Base-by-base conservation (phyloP, 345 rosid species). In the Salix dunnii region DNA sequence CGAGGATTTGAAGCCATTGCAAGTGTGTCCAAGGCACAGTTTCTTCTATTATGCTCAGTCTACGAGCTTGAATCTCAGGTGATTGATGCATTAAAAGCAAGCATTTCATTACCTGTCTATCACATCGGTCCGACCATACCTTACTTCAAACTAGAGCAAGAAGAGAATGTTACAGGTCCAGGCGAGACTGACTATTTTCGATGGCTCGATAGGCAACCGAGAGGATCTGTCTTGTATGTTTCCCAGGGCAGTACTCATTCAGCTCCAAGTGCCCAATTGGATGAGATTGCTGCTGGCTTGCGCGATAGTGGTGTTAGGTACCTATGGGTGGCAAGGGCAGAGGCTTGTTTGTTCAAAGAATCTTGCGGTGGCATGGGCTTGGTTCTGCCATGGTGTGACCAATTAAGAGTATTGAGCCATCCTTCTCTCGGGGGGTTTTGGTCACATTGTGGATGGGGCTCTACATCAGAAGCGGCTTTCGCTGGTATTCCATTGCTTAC, bases 391-490 rank as follows among this genome's bases (percentile, higher is more conserved):
- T 76, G 79, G 74, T 76, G 79, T 30, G 68, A 76, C 62, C 79
- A 76, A 42, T 58, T 76, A 42, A 70, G 61, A 38, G 79, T 77
- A 7, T 23, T 77, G 11, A 21, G 69, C 27, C 74, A 77, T 13
- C 28, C 67, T 70, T 61, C 79, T 3, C n/a, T 77, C 0, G 79
- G 70, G 2, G 79, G 79, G 49, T 61, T 77, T 17, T 77, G 74
- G 74, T 23, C 79, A 25, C 74, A 77, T 61, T 70, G 79, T 43
- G 79, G 74, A 21, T 70, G 73, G 79, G 71, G 71, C 31, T 77
- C 80, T 43, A 70, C 42, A 2, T 21, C 46, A 28, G 80, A 70
- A n/a, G 69, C 61, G 6, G 46, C 49, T 27, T 77, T 23, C 31
- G 61, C 69, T 13, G 75, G 69, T 2, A 70, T 77, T 28, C 80